These are phyloP conservation scores for Halocafeteria seosinensis DNA, from an alignment of 108 stramenopile genomes.

Conservation along the genomic window DNA sequence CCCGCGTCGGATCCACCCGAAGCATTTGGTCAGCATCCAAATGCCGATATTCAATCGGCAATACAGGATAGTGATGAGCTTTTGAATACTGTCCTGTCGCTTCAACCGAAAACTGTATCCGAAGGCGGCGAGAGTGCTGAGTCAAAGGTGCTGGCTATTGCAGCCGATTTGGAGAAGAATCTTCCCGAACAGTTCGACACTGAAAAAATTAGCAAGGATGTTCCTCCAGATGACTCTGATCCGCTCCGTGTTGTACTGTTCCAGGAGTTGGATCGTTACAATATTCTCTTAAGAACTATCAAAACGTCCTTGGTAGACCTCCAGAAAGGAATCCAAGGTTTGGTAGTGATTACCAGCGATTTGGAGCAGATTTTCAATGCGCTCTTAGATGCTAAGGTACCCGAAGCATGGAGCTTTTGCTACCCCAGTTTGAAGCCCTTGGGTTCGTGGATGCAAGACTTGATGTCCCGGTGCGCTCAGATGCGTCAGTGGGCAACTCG, in stretches of 20 bases:
- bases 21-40: slow-evolving; percentile 49
- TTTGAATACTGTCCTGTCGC: slow-evolving; percentile 22
- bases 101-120: slow-evolving; percentile 25
- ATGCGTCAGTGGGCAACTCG: slow-evolving; percentile 25
- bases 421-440: slow-evolving; percentile 44
- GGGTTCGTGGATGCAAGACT: slow-evolving; percentile 41
- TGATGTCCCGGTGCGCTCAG: slow-evolving; percentile 20
- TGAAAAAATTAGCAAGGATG: slow-evolving; percentile 5
- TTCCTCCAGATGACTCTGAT: slow-evolving; percentile 39
- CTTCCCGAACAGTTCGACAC: slow-evolving; percentile 29
- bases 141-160: slow-evolving; percentile 12
- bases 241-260: slow-evolving; percentile 42
- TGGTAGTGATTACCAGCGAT: slow-evolving; percentile 37
- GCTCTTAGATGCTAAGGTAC: slow-evolving; percentile 33
- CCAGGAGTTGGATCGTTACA: slow-evolving; percentile 45
- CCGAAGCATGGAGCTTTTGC: slow-evolving; percentile 29
- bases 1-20: slow-evolving; percentile 36
- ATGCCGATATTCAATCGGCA: slow-evolving; percentile 39
- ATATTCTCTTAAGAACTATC: slow-evolving; percentile 22
- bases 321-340: slow-evolving; percentile 32
- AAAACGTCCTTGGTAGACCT: slow-evolving; percentile 17
- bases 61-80: slow-evolving; percentile 36
- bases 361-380: slow-evolving; percentile 42
- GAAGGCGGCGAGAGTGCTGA: slow-evolving; percentile 27
- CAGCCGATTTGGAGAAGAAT: slow-evolving; percentile 22